Conservation (phyloP, 2,329 filamentous ascomycete species). For the Ophiocordyceps camponoti-rufipedis region DNA sequence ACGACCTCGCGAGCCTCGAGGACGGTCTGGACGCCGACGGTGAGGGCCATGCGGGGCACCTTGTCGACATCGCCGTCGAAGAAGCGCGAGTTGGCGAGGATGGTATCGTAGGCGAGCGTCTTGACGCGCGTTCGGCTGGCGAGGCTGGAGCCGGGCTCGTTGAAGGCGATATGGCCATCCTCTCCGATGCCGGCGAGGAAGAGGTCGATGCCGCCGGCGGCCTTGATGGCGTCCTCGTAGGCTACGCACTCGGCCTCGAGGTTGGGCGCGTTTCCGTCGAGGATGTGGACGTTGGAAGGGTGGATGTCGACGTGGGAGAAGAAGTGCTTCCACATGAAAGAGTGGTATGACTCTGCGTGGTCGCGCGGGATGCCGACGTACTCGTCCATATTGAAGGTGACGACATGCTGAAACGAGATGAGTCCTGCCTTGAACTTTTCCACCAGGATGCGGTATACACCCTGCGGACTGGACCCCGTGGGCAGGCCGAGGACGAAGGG, state of each 20-base stretch:
- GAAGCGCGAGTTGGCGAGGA: constrained; percentile 70
- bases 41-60: constrained; percentile 69
- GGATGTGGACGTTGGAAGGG: constrained; percentile 68
- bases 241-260: constrained; percentile 59
- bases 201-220: constrained; percentile 62
- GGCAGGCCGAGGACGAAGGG: constrained; percentile 73
- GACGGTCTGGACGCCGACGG: constrained; percentile 70
- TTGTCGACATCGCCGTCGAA: constrained; percentile 56
- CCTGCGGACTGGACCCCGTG: constrained; percentile 64
- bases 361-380: constrained; percentile 71
- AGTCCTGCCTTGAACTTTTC: constrained; percentile 46
- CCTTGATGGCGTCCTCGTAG: constrained; percentile 63
- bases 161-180: constrained; percentile 81
- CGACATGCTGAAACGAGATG: constrained; percentile 73
- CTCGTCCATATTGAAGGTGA: constrained; percentile 92
- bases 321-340: constrained; percentile 87
- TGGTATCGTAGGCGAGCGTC: constrained; percentile 74
- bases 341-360: constrained; percentile 74
- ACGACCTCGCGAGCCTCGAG: constrained; percentile 68
- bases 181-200: constrained; percentile 75
- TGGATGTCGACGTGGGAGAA: constrained; percentile 72
- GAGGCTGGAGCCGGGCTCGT: constrained; percentile 69
- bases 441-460: constrained; percentile 62
- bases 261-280: constrained; percentile 63
- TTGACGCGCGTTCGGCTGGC: constrained; percentile 67